Percentiles rank a stretch among this genome's conserved stretches.
phyloP scores from a whole-genome alignment of 2,329 filamentous ascomycete species.

The Exophiala viscosa region DNA sequence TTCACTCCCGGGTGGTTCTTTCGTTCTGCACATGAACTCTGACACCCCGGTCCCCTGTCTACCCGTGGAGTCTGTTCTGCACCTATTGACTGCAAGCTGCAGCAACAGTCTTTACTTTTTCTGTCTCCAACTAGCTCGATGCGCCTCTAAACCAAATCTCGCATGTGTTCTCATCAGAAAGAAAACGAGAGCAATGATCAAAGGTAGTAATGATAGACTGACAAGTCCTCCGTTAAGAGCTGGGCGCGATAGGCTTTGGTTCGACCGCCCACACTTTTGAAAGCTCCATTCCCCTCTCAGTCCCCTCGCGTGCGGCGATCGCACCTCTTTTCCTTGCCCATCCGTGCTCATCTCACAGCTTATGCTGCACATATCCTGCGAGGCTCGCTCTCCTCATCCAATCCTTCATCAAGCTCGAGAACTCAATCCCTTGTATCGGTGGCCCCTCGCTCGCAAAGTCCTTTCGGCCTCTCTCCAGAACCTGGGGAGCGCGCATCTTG shows the following conservation, averaged over 20 bases:
- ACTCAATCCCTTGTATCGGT: neutral
- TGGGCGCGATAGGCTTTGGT: neutral
- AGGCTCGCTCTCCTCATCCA: conserved; percentile 9
- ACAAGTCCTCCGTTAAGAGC: neutral
- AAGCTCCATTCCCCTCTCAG: neutral
- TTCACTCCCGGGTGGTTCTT: neutral
- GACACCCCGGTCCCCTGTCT: neutral
- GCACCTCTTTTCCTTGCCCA: neutral
- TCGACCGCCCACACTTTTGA: neutral
- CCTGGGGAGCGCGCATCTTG: neutral
- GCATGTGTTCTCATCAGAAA: neutral
- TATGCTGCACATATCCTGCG: conserved; percentile 13
- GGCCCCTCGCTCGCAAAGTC: neutral
- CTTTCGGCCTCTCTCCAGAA: neutral
- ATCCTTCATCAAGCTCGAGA: neutral
- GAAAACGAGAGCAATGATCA: neutral
- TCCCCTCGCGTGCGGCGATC: neutral
- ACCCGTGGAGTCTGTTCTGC: neutral
- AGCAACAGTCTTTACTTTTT: neutral
- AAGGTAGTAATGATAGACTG: neutral
- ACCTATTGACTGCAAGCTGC: neutral
- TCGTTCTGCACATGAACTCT: neutral
- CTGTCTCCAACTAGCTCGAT: neutral
- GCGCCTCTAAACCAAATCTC: conserved; percentile 2
- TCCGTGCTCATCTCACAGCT: neutral